Evolutionary conservation across 805 yeast genomes (phyloP), one percentile per base, ranked within the genome.

Genomic region (Teunomyces kruisii): DNA sequence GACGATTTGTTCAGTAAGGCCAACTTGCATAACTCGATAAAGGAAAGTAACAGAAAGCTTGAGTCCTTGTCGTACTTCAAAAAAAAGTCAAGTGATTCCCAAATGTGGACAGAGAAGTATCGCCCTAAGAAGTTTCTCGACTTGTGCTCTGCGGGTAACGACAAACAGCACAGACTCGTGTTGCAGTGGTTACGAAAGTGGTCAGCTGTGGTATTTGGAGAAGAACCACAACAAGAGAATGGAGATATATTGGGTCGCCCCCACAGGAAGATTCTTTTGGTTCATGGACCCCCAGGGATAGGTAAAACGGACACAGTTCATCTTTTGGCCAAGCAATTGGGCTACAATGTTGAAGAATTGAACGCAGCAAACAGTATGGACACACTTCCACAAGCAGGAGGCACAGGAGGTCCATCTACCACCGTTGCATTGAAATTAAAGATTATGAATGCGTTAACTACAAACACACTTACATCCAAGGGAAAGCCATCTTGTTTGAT

Each of bases 301-400:
- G 99, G 99, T 8, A 92, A 92, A 59, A 91, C 98, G 0, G 80
- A 94, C 0, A 83, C 90, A 1, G 88, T 92, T 0, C 97, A 91
- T 57, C 79, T 89, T 1, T 76, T 90, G 30, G 94, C 96, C 3
- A 75, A 74, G 38, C 96, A 88, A 51, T 78, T 87, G 32, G 96
- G 96, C 0, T 92, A 86, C 60, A 80, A 82, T 38, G 78, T 86
- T 0, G 76, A 86, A 53, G 99, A 92, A 56, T 76, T 92, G 48
- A 92, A 92, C 65, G 96, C 98, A 2, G 69, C 75, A 6, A 71
- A 70, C 46, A 67, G 72, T 52, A 62, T 70, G 70, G 71, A 71
- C 44, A 49, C 64, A 1, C 44, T 61, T 22, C 67, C 68, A 2
- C 67, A 66, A 14, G 49, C 58, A 19, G 58, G 54, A 3, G 30